phyloP scores from a whole-genome alignment of 805 yeast species.

The Candida vaughaniae region DNA sequence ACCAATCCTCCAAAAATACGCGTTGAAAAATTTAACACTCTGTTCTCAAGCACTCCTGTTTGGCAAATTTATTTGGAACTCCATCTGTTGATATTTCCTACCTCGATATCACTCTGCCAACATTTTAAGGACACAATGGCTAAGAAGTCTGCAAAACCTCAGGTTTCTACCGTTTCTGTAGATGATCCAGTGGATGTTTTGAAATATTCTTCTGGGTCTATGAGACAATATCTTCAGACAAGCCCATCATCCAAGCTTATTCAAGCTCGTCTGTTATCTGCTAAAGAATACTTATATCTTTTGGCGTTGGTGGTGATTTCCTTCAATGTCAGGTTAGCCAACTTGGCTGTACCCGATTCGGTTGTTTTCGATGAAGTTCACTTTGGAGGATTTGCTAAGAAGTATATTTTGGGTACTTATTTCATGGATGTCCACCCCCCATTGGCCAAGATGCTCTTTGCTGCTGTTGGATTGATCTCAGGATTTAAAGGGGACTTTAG shows the following conservation, averaged over 20 bases:
- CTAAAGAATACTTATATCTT: conserved; percentile 28
- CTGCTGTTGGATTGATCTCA: conserved; percentile 63
- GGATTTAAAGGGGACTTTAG: conserved; percentile 73
- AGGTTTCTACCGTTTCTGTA: background rate
- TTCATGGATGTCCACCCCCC: conserved; percentile 84
- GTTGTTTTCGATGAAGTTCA: conserved; percentile 93
- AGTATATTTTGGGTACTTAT: conserved; percentile 64
- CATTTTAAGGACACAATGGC: no score
- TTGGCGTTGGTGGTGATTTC: conserved; percentile 48
- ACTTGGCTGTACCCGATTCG: conserved; percentile 66
- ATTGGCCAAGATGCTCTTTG: conserved; percentile 71
- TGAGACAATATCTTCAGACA: conserved; percentile 53
- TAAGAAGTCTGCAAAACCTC: background rate
- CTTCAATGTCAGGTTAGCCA: conserved; percentile 55
- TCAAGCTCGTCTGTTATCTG: conserved; percentile 41
- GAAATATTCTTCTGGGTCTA: conserved; percentile 8
- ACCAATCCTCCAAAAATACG: no score
- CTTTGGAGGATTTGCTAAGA: conserved; percentile 93
- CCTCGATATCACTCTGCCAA: no score
- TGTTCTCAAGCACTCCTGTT: no score
- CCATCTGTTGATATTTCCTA: no score
- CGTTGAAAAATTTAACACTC: conserved; percentile 7
- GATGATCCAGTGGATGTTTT: conserved; percentile 7
- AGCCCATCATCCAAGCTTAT: conserved; percentile 21
- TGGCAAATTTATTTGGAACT: no score